These are phyloP conservation scores for Keithomyces neogunnii DNA, from an alignment of 2,329 filamentous ascomycete species.

Conservation along the genomic window DNA sequence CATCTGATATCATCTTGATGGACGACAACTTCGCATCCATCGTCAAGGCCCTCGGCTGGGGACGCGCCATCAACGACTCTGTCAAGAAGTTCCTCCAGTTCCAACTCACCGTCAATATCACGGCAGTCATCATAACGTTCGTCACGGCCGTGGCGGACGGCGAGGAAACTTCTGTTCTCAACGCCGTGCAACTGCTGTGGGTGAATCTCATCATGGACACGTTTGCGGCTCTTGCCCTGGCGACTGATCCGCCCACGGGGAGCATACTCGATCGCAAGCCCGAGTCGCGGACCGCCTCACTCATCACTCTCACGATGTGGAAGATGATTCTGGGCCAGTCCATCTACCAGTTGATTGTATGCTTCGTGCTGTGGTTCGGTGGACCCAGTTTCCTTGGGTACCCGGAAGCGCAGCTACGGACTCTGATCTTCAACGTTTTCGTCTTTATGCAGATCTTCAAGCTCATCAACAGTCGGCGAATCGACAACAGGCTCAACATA, in stretches of 20 bases:
- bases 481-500: slow-evolving; percentile 69
- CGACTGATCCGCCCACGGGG: slow-evolving; percentile 52
- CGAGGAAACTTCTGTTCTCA: slow-evolving; percentile 49
- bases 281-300: slow-evolving; percentile 55
- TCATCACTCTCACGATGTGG: slow-evolving; percentile 60
- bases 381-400: slow-evolving; percentile 48
- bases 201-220: slow-evolving; percentile 65
- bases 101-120: slow-evolving; percentile 63
- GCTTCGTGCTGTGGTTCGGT: slow-evolving; percentile 50
- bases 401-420: slow-evolving; percentile 32
- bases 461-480: slow-evolving; percentile 37
- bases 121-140: slow-evolving; percentile 58
- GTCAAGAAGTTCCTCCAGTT: slow-evolving; percentile 64
- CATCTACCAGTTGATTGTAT: slow-evolving; percentile 49
- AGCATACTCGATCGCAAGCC: slow-evolving; percentile 47
- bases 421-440: slow-evolving; percentile 61
- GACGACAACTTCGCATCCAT: slow-evolving; percentile 61
- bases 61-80: slow-evolving; percentile 58
- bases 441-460: slow-evolving; percentile 70
- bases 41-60: slow-evolving; percentile 59
- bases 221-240: slow-evolving; percentile 56
- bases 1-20: slow-evolving; percentile 57
- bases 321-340: slow-evolving; percentile 58
- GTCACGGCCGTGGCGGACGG: slow-evolving; percentile 51
- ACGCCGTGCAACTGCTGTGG: slow-evolving; percentile 59